Conservation (phyloP, 768 basidiomycete genomes). For the Mycena indigotica region DNA sequence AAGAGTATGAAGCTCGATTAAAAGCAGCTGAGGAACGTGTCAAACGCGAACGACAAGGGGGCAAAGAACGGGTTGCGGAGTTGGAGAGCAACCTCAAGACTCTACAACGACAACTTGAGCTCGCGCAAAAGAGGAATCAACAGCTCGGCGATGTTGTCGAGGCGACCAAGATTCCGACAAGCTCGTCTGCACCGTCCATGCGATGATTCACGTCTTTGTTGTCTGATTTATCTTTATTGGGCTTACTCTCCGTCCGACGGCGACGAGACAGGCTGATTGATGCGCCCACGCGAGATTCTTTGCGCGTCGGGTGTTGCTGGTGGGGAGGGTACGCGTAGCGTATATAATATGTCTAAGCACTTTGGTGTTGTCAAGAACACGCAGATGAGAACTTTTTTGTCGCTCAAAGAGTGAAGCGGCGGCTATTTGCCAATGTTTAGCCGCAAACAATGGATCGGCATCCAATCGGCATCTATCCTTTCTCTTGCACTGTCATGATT, state of each 20-base stretch:
- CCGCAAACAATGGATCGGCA: too few relatives aligned
- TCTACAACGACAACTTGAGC: constrained; percentile 74
- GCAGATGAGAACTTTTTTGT: too few relatives aligned
- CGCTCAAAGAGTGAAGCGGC: too few relatives aligned
- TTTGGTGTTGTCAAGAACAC: too few relatives aligned
- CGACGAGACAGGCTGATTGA: not conserved
- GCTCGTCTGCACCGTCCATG: not conserved
- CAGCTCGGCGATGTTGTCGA: constrained; percentile 60
- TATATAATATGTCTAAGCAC: too few relatives aligned
- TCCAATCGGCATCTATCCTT: too few relatives aligned
- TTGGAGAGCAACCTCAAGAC: constrained; percentile 74
- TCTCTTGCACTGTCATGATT: too few relatives aligned
- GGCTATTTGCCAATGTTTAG: too few relatives aligned
- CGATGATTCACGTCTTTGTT: not conserved
- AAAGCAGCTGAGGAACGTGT: constrained; percentile 87
- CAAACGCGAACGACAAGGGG: constrained; percentile 91
- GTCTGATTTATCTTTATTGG: not conserved
- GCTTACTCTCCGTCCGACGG: not conserved
- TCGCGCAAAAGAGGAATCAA: constrained; percentile 72
- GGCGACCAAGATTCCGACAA: constrained; percentile 31
- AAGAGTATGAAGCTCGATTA: constrained; percentile 83
- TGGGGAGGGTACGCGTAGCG: too few relatives aligned
- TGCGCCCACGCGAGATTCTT: not conserved
- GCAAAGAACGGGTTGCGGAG: constrained; percentile 81
- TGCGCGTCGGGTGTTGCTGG: not conserved